phyloP scores from a whole-genome alignment of 345 rosid genomes.

The Citrus unshiu region DNA sequence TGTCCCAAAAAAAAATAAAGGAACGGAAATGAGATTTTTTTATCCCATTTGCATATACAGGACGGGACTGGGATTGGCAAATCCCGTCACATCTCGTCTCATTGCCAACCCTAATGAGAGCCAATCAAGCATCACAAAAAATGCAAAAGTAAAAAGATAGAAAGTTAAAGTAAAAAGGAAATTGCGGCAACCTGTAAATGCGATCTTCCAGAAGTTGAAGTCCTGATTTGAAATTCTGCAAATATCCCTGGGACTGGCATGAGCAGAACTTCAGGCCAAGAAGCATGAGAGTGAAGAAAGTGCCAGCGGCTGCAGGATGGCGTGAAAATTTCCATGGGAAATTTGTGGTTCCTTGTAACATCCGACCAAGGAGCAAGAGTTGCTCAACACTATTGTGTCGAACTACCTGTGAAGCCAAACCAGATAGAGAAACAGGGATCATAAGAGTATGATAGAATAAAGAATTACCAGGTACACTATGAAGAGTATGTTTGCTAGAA shows the following conservation, averaged over 20 bases:
- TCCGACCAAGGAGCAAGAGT: constrained; percentile 88
- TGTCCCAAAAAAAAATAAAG: no score
- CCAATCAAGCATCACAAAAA: neutral
- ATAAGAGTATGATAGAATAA: neutral
- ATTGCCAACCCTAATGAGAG: no score
- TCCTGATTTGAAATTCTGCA: constrained; percentile 82
- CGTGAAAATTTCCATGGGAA: constrained; percentile 88
- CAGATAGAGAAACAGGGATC: constrained; percentile 10
- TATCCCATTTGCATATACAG: no score
- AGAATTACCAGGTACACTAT: no score
- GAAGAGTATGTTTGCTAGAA: neutral
- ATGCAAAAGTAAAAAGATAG: neutral
- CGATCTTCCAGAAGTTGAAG: constrained; percentile 94
- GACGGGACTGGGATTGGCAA: no score
- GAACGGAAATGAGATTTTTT: no score
- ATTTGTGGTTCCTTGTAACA: constrained; percentile 85
- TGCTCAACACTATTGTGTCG: constrained; percentile 92
- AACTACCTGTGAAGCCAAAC: constrained; percentile 55
- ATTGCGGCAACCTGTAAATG: constrained; percentile 65
- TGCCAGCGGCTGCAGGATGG: constrained; percentile 97
- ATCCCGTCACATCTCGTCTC: no score
- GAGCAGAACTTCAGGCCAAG: constrained; percentile 96
- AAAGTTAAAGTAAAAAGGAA: neutral
- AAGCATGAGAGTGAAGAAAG: constrained; percentile 95
- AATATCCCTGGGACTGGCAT: constrained; percentile 77